Base-by-base conservation (phyloP, 2,329 filamentous ascomycete species). In the Claviceps sorghi region DNA sequence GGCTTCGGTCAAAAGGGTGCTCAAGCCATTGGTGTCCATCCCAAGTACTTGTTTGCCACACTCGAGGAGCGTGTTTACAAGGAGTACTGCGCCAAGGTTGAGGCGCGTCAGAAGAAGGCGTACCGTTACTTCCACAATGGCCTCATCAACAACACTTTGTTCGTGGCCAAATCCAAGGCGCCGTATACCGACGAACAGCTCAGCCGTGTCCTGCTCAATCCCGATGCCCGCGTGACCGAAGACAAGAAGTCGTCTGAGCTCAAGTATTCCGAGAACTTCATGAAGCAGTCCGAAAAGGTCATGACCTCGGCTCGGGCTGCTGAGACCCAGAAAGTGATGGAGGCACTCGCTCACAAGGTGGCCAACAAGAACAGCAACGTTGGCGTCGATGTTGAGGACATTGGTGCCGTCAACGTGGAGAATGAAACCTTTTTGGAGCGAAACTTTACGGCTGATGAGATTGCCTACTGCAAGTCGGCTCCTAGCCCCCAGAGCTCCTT, bases 61-160 rank as follows among this genome's bases (percentile, higher is more conserved):
- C 85, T 98, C 50, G 91, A 97, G 64, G 80, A 91, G 71, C 74
- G 83, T 48, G 85, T 87, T 50, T 98, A 88, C 70, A 72, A 80
- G 54, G 74, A 80, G 53, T 98, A 98, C 78, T 85, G 84, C 66
- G 72, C 75, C 64, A 97, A 95, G 79, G 88, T 97, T 19, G 84
- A 88, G 64, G 83, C 88, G 41, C 82, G 93, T 58, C 94, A 98
- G 71, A 97, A 96, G 88, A 96, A 91, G 76, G 88, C 93, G 0
- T 98, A 98, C 78, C 82, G 93, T 58, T 97, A 88, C 81, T 95
- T 94, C 83, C 94, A 98, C 75, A 95, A 95, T 62, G 90, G 91
- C 57, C 78, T 98, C 68, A 90, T 97, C 78, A 96, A 95, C 78
- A 97, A 98, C 77, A 88, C 83, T 58, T 79, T 98, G 69, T 98